Evolutionary conservation across 495 filamentous ascomycete species (phyloP).

Genomic region (Hamigera avellanea): DNA sequence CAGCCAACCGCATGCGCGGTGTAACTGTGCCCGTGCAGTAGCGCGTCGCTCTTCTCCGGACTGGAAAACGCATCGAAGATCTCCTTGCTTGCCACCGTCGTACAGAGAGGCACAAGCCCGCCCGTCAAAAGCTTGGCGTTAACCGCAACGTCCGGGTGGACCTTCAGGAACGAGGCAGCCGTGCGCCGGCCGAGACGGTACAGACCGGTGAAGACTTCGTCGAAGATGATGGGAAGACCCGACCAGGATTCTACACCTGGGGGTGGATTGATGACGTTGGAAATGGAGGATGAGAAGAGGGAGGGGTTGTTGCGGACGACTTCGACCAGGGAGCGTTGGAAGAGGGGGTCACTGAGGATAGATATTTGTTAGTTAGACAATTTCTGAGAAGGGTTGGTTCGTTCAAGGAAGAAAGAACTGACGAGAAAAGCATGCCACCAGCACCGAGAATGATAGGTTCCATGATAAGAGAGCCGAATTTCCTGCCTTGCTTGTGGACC

Average conservation of each 20-base stretch:
- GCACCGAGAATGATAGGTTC: constrained; percentile 68
- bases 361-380: constrained; percentile 6
- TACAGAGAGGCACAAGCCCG: constrained; percentile 61
- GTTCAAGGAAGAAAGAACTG: constrained; percentile 15
- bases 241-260: constrained; percentile 37
- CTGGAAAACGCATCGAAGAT: constrained; percentile 61
- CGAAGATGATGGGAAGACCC: constrained; percentile 63
- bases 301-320: constrained; percentile 45
- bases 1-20: constrained; percentile 71
- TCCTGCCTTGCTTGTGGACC: constrained; percentile 39
- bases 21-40: constrained; percentile 74
- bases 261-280: constrained; percentile 1
- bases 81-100: constrained; percentile 55
- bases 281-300: constrained; percentile 25
- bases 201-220: constrained; percentile 74
- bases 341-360: constrained; percentile 54
- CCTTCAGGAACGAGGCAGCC: constrained; percentile 51
- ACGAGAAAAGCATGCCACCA: constrained; percentile 69
- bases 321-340: constrained; percentile 54
- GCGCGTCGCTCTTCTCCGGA: constrained; percentile 55
- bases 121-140: constrained; percentile 73
- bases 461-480: constrained; percentile 62
- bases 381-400: background rate
- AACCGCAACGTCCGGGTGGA: constrained; percentile 57
- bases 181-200: constrained; percentile 62